These are phyloP conservation scores for Rhododendron vialii DNA, from an alignment of 148 eudicot genomes.

Conservation along the genomic window DNA sequence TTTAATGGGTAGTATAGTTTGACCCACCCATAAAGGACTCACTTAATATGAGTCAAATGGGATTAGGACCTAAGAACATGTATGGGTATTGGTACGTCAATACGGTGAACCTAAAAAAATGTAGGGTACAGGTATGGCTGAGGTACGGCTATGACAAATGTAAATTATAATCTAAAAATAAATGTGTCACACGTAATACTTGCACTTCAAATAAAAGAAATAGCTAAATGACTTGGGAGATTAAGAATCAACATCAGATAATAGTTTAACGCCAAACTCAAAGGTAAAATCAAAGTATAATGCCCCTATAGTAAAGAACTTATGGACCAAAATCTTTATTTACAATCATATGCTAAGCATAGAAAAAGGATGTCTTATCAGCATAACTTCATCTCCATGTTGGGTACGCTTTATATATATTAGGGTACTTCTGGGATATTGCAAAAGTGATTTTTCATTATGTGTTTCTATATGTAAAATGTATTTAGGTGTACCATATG, in stretches of 20 bases:
- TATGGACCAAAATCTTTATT: neutral
- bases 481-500: neutral
- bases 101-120: neutral
- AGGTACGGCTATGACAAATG: too few species aligned
- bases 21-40: neutral
- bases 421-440: neutral
- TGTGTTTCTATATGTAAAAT: too few species aligned
- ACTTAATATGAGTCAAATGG: neutral
- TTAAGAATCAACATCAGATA: neutral
- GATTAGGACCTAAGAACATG: neutral
- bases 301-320: neutral
- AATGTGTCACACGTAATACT: too few species aligned
- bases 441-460: neutral
- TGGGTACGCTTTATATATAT: too few species aligned
- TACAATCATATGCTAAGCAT: neutral
- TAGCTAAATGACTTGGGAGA: too few species aligned
- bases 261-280: neutral
- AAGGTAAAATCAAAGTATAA: neutral
- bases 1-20: too few species aligned
- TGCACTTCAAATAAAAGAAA: too few species aligned
- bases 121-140: too few species aligned
- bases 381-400: neutral
- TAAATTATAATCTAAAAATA: too few species aligned
- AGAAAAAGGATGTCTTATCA: neutral
- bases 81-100: neutral